Evolutionary conservation across 2,329 filamentous ascomycete genomes (phyloP).

Genomic region (Xylariaceae sp.): DNA sequence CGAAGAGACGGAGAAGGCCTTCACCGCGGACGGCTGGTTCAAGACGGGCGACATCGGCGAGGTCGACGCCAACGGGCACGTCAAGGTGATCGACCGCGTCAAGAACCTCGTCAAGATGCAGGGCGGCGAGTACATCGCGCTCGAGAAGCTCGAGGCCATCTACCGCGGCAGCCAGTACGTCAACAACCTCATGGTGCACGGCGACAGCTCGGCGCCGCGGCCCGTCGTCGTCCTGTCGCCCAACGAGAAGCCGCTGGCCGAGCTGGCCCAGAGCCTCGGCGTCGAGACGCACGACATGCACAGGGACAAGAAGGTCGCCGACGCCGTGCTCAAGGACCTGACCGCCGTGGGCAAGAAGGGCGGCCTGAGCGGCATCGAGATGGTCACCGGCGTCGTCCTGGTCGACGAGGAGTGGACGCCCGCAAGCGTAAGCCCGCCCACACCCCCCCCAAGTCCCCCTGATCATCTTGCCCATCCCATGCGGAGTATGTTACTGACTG

Average conservation of each 20-base stretch:
- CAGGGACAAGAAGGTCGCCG: conserved; percentile 56
- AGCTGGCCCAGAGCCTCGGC: conserved; percentile 51
- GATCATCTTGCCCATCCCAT: no score
- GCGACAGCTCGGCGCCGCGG: conserved; percentile 64
- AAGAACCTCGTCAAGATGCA: conserved; percentile 97
- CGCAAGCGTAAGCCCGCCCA: conserved; percentile 62
- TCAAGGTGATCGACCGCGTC: conserved; percentile 88
- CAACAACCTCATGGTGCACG: conserved; percentile 81
- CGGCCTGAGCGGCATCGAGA: conserved; percentile 64
- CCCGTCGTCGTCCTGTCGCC: conserved; percentile 75
- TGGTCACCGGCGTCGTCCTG: conserved; percentile 67
- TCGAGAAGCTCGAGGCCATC: conserved; percentile 90
- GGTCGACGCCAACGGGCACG: conserved; percentile 70
- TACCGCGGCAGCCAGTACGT: conserved; percentile 77
- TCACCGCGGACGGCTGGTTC: conserved; percentile 89
- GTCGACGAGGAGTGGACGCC: conserved; percentile 86
- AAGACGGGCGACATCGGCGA: conserved; percentile 94
- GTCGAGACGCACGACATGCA: conserved; percentile 63
- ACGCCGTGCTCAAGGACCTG: conserved; percentile 56
- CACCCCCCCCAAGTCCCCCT: no score
- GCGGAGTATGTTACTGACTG: no score
- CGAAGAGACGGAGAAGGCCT: conserved; percentile 70
- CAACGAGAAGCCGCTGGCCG: conserved; percentile 55
- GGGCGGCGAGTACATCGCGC: conserved; percentile 91
- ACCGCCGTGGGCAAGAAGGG: conserved; percentile 56